phyloP scores from a whole-genome alignment of 805 yeast species.

The Ogataea thermomethanolica region DNA sequence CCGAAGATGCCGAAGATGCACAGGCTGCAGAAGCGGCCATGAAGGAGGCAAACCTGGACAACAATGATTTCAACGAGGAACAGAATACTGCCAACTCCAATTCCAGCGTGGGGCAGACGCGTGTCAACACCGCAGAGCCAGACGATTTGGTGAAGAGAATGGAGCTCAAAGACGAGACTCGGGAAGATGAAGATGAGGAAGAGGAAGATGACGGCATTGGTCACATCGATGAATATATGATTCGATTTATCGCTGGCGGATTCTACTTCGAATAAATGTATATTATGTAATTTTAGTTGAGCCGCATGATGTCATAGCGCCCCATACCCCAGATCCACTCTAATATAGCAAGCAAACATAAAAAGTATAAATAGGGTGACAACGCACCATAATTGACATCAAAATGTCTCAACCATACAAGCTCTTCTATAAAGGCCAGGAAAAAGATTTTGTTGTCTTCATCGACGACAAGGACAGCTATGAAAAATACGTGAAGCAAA shows the following conservation, averaged over 20 bases:
- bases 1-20: constrained; percentile 91
- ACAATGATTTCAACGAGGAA: constrained; percentile 73
- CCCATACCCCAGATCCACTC: constrained; percentile 4
- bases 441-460: constrained; percentile 63
- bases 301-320: constrained; percentile 11
- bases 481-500: constrained; percentile 47
- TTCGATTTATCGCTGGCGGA: constrained; percentile 83
- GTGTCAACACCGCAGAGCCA: constrained; percentile 31
- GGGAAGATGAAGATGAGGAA: constrained; percentile 30
- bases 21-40: constrained; percentile 87
- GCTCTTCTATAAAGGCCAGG: constrained; percentile 62
- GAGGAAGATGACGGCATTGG: constrained; percentile 65
- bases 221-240: constrained; percentile 96
- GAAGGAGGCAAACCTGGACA: constrained; percentile 80
- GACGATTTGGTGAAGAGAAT: constrained; percentile 24
- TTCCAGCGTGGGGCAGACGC: constrained; percentile 19
- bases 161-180: constrained; percentile 17
- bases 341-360: constrained; percentile 5
- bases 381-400: background rate
- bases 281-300: constrained; percentile 16
- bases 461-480: constrained; percentile 51
- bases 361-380: constrained; percentile 36
- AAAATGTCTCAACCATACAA: constrained; percentile 35
- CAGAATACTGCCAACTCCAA: constrained; percentile 23
- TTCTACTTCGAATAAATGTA: constrained; percentile 45